Evolutionary conservation across 2,329 filamentous ascomycete genomes (phyloP), one percentile per base, ranked within the genome.

Genomic region (Hymenoscyphus linearis): DNA sequence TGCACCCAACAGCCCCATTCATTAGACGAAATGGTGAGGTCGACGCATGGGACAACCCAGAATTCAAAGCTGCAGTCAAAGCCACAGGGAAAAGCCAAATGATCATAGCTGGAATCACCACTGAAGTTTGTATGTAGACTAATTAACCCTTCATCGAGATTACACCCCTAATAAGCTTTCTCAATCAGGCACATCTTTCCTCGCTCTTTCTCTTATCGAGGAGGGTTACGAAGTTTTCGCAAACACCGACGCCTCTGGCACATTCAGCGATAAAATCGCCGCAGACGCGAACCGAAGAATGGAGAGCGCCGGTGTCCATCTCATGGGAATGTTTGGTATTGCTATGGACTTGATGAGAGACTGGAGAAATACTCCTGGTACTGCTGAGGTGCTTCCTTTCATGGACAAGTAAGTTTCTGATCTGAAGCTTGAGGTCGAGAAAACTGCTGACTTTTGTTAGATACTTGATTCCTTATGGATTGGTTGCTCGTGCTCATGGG

Each of bases 191-290:
- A 89, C 86, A 25, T 79, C 88, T 0, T 91, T 91, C 77, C 80
- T 89, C 5, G 86, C 89, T 0, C 80, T 91, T n/a, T 88, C 86
- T 0, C 82, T 91, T 4, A 79, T 86, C 37, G 82, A 85, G 14
- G 87, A 84, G 52, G 89, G 88, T 27, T 92, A 90, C 77, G 82
- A 82, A 40, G 88, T 92, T 61, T 91, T 82, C 77, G 87, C 86
- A 67, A 89, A 90, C 74, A 81, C 86, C 58, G 88, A 91, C 68
- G 88, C 85, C 2, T 86, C 82, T 0, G 88, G 87, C 1, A 91
- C 88, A 1, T 85, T 85, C 22, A 83, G 81, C 1, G 70, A 76
- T 44, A 79, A 87, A 52, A 79, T 88, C 61, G 80, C 85, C 6
- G 83, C 86, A 62, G 80, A 85, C 56, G 82, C 85, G 44, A 90